Conservation (phyloP, 139 green algal species). For the Auxenochlorella protothecoides region DNA sequence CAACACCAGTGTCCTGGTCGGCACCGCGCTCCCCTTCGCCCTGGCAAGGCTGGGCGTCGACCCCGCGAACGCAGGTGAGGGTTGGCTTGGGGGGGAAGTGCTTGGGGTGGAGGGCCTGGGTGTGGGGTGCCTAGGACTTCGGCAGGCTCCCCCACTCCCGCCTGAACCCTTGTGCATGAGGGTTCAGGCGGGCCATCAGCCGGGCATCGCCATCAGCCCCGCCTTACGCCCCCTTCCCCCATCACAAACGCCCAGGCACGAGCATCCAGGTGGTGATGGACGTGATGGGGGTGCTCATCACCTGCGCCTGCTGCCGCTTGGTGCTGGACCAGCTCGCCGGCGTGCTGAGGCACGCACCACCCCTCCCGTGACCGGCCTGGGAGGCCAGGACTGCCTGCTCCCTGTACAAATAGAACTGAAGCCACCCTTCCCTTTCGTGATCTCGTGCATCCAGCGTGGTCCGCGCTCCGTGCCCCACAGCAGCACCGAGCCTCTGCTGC, state of each 20-base stretch:
- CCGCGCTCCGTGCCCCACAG: no score
- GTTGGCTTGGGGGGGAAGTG: background rate
- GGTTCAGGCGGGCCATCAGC: slow-evolving; percentile 36
- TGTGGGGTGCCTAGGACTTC: background rate
- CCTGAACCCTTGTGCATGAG: slow-evolving; percentile 36
- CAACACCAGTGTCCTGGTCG: slow-evolving; percentile 56
- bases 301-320: slow-evolving; percentile 65
- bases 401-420: no score
- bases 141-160: no score
- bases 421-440: no score
- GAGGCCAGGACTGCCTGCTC: no score
- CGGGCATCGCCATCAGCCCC: background rate
- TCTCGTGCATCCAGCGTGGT: no score
- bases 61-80: slow-evolving; percentile 61
- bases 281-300: slow-evolving; percentile 70
- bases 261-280: slow-evolving; percentile 76
- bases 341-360: background rate
- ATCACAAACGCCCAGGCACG: background rate
- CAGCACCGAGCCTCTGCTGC: no score
- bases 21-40: slow-evolving; percentile 71
- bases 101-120: background rate
- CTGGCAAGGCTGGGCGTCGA: slow-evolving; percentile 55
- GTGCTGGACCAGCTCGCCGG: slow-evolving; percentile 55
- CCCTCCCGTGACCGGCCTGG: no score
- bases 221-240: background rate